Percentiles rank a stretch among this genome's conserved stretches.
phyloP scores from a whole-genome alignment of 768 basidiomycete species.

The Tricholoma hemisulphureum region DNA sequence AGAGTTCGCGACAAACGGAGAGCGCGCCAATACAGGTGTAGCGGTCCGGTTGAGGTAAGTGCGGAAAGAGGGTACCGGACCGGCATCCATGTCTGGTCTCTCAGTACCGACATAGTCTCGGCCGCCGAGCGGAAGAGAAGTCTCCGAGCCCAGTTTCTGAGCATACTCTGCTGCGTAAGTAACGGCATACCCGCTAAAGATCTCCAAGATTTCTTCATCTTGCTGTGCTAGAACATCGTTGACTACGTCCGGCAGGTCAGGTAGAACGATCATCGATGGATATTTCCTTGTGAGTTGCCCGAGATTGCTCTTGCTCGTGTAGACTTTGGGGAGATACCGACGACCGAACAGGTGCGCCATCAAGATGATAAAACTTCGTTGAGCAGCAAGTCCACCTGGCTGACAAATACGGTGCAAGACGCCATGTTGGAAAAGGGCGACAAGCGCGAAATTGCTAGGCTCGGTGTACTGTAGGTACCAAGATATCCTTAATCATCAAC shows the following conservation, averaged over 20 bases:
- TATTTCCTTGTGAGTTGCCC: constrained; percentile 39
- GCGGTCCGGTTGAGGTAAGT: constrained; percentile 38
- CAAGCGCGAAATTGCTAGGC: constrained; percentile 67
- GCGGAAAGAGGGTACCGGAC: constrained; percentile 27
- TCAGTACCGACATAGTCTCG: constrained; percentile 18
- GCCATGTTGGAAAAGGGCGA: constrained; percentile 55
- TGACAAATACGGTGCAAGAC: constrained; percentile 57
- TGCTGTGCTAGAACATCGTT: constrained; percentile 44
- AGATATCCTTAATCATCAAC: not conserved
- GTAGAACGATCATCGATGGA: constrained; percentile 58
- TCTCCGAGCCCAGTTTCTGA: constrained; percentile 40
- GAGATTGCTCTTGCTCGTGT: constrained; percentile 36
- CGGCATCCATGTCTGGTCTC: not conserved
- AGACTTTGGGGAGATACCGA: constrained; percentile 48
- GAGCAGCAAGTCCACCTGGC: constrained; percentile 40
- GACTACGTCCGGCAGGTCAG: constrained; percentile 43
- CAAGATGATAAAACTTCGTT: constrained; percentile 49
- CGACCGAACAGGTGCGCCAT: constrained; percentile 68
- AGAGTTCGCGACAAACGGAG: constrained; percentile 65
- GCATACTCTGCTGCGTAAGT: constrained; percentile 44
- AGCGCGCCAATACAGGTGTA: constrained; percentile 45
- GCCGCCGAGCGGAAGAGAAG: constrained; percentile 48
- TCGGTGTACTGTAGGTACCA: constrained; percentile 49
- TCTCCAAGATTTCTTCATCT: constrained; percentile 45
- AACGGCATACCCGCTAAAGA: constrained; percentile 57